These are phyloP conservation scores for Sanghuangporus baumii DNA, from an alignment of 1,284 basidiomycete genomes.

Conservation along the genomic window DNA sequence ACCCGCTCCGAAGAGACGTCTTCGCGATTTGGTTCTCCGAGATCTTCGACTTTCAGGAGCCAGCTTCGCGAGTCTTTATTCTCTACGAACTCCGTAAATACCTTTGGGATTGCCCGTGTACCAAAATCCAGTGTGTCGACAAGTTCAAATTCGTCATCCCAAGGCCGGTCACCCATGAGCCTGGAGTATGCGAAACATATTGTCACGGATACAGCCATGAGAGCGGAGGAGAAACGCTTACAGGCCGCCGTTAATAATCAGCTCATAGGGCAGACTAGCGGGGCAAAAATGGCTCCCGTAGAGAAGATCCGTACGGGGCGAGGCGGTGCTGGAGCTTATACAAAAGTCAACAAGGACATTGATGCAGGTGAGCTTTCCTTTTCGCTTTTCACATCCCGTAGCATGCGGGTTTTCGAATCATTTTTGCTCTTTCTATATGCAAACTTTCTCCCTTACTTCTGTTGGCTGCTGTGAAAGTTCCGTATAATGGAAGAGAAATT, in stretches of 20 bases:
- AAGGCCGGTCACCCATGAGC: neutral
- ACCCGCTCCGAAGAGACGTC: neutral
- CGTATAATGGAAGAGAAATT: too few relatives aligned
- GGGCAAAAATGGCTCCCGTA: neutral
- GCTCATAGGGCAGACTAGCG: neutral
- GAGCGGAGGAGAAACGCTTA: neutral
- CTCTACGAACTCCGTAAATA: neutral
- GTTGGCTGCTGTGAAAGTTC: too few relatives aligned
- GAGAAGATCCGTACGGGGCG: constrained; percentile 3
- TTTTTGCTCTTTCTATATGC: neutral
- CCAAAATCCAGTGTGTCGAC: neutral
- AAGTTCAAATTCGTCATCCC: neutral
- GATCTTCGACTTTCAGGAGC: neutral
- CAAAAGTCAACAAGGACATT: neutral
- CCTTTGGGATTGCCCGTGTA: neutral
- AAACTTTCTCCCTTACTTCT: too few relatives aligned
- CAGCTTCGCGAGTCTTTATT: neutral
- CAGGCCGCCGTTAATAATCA: too few relatives aligned
- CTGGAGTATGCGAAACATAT: neutral
- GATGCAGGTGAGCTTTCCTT: constrained; percentile 6
- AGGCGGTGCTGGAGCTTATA: constrained; percentile 4
- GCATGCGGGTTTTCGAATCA: neutral
- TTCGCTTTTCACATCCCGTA: neutral
- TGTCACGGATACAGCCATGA: neutral
- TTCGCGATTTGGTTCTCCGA: neutral